Base-by-base conservation (phyloP, 1,139 yeast species). In the Suhomyces guaymorum region DNA sequence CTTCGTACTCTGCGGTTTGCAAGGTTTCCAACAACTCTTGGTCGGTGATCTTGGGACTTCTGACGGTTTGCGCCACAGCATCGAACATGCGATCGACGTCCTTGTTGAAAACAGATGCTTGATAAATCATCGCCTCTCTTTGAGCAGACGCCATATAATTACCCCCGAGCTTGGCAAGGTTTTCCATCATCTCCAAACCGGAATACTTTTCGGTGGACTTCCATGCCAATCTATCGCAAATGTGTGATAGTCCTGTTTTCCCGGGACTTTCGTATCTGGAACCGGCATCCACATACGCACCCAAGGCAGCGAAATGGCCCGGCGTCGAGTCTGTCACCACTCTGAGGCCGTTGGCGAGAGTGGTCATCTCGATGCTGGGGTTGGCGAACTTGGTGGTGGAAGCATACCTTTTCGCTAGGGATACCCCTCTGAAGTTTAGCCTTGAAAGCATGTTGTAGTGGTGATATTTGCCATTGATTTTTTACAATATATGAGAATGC, bases 91-190 rank as follows among this genome's bases (percentile, higher is more conserved):
- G 68, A 28, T 80, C 94, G n/a, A 84, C 81, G 54, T 90, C 96
- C 35, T 65, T 75, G 56, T 90, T 89, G 69, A 92, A 92, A 1
- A 89, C 96, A 2, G 96, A 82, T 2, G 97, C 95, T 59, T 92
- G 97, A 59, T 92, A 92, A 66, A 92, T 79, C 68, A 92, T 75
- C 4, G 94, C 78, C 57, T 92, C 98, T 54, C 98, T 73, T 18
- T 95, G 87, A 1, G 96, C 87, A 1, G 96, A 83, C 54, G 96
- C 86, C 80, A 88, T 90, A 60, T 85, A 89, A 59, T 90, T 92
- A 9, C 98, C 98, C 27, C 98, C 98, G 37, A 92, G 63, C 33
- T 79, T 70, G 37, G 88, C 89, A 46, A 92, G 68, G 23, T 76
- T 74, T 47, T 84, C 84, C 49, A 86, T 73, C 88, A 92, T 86